Percentiles rank a stretch among this genome's conserved stretches.
Conservation (phyloP, 306 rosid species). For the Lathyrus oleraceus region DNA sequence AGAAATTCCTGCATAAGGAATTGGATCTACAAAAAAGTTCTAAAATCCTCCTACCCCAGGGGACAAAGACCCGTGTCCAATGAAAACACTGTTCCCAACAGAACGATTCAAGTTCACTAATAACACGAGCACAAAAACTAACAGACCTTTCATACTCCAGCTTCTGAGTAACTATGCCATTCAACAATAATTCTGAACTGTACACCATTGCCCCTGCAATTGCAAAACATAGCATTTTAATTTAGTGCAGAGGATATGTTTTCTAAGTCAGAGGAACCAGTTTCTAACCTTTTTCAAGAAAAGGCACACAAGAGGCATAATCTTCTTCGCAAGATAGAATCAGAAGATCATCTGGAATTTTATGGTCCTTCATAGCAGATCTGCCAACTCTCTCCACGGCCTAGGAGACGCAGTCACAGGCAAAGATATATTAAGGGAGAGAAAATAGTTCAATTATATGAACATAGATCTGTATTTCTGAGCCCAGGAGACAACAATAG, state of each 20-base stretch:
- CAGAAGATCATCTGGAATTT: constrained; percentile 68
- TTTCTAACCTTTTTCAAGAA: constrained; percentile 78
- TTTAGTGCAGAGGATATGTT: neutral
- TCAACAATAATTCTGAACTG: constrained; percentile 86
- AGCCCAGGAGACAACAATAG: neutral
- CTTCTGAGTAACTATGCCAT: constrained; percentile 91
- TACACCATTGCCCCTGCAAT: constrained; percentile 73
- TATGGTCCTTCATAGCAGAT: constrained; percentile 54
- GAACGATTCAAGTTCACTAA: constrained; percentile 19
- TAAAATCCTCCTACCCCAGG: neutral
- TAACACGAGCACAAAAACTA: constrained; percentile 15
- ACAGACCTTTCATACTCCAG: constrained; percentile 81
- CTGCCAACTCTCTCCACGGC: constrained; percentile 70
- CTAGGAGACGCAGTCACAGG: constrained; percentile 42
- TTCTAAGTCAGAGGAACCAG: constrained; percentile 21
- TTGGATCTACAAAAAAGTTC: neutral
- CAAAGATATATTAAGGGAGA: constrained; percentile 29
- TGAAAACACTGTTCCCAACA: constrained; percentile 17
- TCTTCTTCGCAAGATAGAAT: constrained; percentile 92
- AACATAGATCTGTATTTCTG: neutral
- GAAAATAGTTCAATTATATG: constrained; percentile 14
- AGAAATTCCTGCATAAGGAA: constrained; percentile 3
- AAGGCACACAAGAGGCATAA: constrained; percentile 66
- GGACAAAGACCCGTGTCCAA: constrained; percentile 4
- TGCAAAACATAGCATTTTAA: constrained; percentile 30